Percentiles rank a stretch among this genome's conserved stretches.
These are phyloP conservation scores for Globisporangium okanoganense DNA, from an alignment of 352 stramenopile genomes.

Conservation along the genomic window DNA sequence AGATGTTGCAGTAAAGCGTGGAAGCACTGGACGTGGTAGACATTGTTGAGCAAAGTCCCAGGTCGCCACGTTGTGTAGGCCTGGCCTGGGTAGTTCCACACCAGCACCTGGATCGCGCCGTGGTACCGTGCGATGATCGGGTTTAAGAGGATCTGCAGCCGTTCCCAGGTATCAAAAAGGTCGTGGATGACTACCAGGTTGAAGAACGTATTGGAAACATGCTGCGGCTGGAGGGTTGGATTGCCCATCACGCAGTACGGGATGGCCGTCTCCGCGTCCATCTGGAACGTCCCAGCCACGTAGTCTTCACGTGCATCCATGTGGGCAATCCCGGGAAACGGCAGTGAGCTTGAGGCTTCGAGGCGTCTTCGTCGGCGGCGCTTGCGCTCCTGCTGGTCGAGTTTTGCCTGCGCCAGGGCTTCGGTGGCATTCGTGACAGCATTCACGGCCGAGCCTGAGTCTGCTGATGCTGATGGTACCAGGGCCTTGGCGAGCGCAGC, in stretches of 20 bases:
- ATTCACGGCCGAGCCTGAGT: not conserved
- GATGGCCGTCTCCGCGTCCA: constrained; percentile 92
- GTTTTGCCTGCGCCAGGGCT: constrained; percentile 40
- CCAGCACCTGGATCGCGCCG: constrained; percentile 79
- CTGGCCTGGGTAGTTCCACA: constrained; percentile 97
- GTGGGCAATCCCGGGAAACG: constrained; percentile 40
- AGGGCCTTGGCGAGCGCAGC: constrained; percentile 51
- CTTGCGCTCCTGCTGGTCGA: constrained; percentile 37
- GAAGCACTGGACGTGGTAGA: constrained; percentile 87
- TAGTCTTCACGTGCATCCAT: constrained; percentile 54
- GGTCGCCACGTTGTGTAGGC: constrained; percentile 92
- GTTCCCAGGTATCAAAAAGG: constrained; percentile 94
- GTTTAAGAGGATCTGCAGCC: constrained; percentile 92
- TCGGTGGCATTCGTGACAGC: constrained; percentile 30
- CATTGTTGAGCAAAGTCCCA: constrained; percentile 91
- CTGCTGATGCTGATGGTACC: not conserved
- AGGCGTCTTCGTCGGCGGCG: constrained; percentile 28
- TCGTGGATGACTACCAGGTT: constrained; percentile 95
- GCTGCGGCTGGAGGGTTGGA: constrained; percentile 9
- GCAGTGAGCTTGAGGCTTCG: constrained; percentile 36
- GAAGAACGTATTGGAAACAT: constrained; percentile 72
- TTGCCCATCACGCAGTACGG: constrained; percentile 89
- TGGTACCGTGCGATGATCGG: constrained; percentile 86
- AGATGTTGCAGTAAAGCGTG: constrained; percentile 75
- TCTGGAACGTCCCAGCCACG: constrained; percentile 70